phyloP scores from a whole-genome alignment of 495 filamentous ascomycete species.

The Hypoxylon rickii region DNA sequence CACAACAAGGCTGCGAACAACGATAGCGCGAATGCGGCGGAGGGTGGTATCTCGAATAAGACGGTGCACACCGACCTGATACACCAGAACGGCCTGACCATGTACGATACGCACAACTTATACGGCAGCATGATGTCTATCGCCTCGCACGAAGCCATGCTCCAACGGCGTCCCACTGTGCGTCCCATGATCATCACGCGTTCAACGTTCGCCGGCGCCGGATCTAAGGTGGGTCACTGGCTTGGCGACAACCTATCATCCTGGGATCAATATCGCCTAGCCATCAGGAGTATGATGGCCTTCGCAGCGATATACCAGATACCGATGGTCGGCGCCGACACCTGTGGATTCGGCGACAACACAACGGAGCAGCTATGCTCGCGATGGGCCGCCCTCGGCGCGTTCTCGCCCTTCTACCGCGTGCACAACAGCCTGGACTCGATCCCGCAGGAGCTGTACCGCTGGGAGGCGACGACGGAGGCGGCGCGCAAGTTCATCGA shows the following conservation, averaged over 20 bases:
- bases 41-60: slow-evolving; percentile 69
- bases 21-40: slow-evolving; percentile 52
- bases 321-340: slow-evolving; percentile 83
- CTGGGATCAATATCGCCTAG: slow-evolving; percentile 74
- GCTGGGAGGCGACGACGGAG: slow-evolving; percentile 65
- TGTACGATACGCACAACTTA: slow-evolving; percentile 84
- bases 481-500: slow-evolving; percentile 74
- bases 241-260: slow-evolving; percentile 79
- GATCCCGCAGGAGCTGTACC: slow-evolving; percentile 78
- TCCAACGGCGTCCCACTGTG: slow-evolving; percentile 64
- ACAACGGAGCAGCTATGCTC: slow-evolving; percentile 81
- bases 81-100: slow-evolving; percentile 69
- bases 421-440: slow-evolving; percentile 60
- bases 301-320: slow-evolving; percentile 84
- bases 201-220: slow-evolving; percentile 81
- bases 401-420: slow-evolving; percentile 83
- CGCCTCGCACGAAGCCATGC: slow-evolving; percentile 69
- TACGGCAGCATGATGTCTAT: slow-evolving; percentile 87
- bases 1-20: slow-evolving; percentile 63
- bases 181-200: slow-evolving; percentile 84
- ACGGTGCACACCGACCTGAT: slow-evolving; percentile 77
- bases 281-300: slow-evolving; percentile 69
- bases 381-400: slow-evolving; percentile 81
- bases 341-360: slow-evolving; percentile 75
- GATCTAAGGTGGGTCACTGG: slow-evolving; percentile 81